These are phyloP conservation scores for Cornus suecica DNA, from an alignment of 148 eudicot species.

Conservation along the genomic window DNA sequence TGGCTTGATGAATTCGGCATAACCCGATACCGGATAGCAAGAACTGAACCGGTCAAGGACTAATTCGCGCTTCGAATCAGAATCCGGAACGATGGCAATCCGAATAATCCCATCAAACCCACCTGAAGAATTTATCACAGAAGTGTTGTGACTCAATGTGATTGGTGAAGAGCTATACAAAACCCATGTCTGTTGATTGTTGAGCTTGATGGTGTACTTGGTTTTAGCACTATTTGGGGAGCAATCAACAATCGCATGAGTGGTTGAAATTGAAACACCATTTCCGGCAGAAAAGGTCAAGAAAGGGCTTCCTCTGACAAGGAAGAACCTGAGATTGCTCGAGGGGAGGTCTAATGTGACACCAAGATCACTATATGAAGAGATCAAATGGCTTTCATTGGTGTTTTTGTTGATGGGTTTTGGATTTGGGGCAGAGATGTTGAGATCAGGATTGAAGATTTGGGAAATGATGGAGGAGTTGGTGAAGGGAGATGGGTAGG, in stretches of 20 bases:
- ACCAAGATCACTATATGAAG: constrained; percentile 62
- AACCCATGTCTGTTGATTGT: constrained; percentile 78
- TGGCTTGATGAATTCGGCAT: constrained; percentile 52
- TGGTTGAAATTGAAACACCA: constrained; percentile 46
- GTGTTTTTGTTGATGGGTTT: background rate
- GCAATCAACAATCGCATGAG: constrained; percentile 62
- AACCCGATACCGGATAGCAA: constrained; percentile 75
- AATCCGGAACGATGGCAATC: constrained; percentile 56
- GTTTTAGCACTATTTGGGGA: constrained; percentile 44
- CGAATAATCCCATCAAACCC: constrained; percentile 63
- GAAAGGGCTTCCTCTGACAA: constrained; percentile 85
- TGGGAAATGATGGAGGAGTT: constrained; percentile 58
- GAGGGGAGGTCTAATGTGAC: constrained; percentile 77
- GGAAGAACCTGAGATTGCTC: constrained; percentile 51
- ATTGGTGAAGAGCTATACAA: constrained; percentile 66
- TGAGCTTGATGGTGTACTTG: constrained; percentile 57
- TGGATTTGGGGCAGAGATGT: constrained; percentile 41
- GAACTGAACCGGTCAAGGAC: constrained; percentile 67
- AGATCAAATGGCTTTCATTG: constrained; percentile 46
- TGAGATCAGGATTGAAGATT: constrained; percentile 63
- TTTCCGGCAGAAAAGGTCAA: constrained; percentile 56
- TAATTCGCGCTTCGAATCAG: constrained; percentile 34
- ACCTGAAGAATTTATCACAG: constrained; percentile 45
- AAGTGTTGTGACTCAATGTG: constrained; percentile 42
- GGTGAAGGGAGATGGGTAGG: constrained; percentile 63